Evolutionary conservation across 371 early-diverging fungal genomes (phyloP).

Genomic region (Lichtheimia ramosa): DNA sequence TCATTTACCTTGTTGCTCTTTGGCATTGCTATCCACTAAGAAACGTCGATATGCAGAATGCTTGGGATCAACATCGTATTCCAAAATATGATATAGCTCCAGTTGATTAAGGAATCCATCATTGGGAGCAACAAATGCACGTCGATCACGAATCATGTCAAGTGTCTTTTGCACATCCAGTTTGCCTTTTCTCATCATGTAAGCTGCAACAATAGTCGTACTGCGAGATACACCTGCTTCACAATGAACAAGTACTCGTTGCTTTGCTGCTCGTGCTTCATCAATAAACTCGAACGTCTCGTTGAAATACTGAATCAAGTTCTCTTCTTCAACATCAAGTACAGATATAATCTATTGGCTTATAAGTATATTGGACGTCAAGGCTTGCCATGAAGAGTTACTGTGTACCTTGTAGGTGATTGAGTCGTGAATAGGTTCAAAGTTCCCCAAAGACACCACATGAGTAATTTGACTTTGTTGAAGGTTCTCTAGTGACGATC

Average conservation of each 20-base stretch:
- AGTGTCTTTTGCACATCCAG: constrained; percentile 55
- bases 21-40: constrained; percentile 57
- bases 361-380: background rate
- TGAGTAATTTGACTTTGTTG: constrained; percentile 57
- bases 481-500: constrained; percentile 23
- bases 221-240: constrained; percentile 43
- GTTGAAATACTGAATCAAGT: constrained; percentile 72
- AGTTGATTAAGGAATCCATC: constrained; percentile 43
- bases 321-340: constrained; percentile 64
- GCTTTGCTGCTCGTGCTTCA: constrained; percentile 42
- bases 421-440: constrained; percentile 23
- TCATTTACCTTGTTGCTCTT: constrained; percentile 53
- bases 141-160: constrained; percentile 37
- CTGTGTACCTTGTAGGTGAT: constrained; percentile 34
- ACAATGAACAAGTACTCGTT: constrained; percentile 73
- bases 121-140: constrained; percentile 51
- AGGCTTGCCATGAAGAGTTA: background rate
- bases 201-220: constrained; percentile 51
- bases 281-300: constrained; percentile 63
- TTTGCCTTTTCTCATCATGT: constrained; percentile 61
- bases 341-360: constrained; percentile 52
- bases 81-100: constrained; percentile 43
- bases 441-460: constrained; percentile 53
- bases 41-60: constrained; percentile 73
- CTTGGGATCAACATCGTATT: constrained; percentile 56